Percentiles rank a stretch among this genome's conserved stretches.
Conservation (phyloP, 306 rosid genomes). For the Abrus pulchellus region DNA sequence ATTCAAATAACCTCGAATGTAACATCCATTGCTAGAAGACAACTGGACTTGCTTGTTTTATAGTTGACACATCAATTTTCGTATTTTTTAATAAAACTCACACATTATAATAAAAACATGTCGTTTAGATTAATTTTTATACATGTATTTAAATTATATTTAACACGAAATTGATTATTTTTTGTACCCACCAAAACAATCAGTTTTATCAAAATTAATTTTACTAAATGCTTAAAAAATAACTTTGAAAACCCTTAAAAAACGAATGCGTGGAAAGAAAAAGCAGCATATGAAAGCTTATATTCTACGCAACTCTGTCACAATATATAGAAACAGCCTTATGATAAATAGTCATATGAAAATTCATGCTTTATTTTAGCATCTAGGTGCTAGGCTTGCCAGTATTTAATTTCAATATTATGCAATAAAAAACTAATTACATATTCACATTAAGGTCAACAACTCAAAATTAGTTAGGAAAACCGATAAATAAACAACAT, state of each 20-base stretch:
- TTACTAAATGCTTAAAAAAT: neutral
- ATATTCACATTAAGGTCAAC: too few relatives aligned
- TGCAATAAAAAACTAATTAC: neutral
- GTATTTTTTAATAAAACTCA: too few relatives aligned
- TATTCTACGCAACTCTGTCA: neutral
- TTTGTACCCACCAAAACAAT: too few relatives aligned
- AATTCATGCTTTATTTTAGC: neutral
- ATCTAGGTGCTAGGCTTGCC: neutral
- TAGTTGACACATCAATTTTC: too few relatives aligned
- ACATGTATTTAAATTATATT: too few relatives aligned
- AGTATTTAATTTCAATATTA: neutral
- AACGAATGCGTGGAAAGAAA: neutral
- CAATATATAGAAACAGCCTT: neutral
- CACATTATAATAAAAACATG: too few relatives aligned
- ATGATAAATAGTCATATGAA: too few relatives aligned
- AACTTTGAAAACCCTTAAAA: neutral
- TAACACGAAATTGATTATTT: too few relatives aligned
- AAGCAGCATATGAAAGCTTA: too few relatives aligned
- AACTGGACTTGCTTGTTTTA: too few relatives aligned
- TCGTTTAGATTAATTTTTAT: too few relatives aligned
- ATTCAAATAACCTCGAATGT: neutral
- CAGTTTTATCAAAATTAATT: too few relatives aligned
- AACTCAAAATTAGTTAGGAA: neutral
- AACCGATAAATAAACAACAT: neutral
- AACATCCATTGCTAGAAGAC: neutral